These are phyloP conservation scores for Solanum lycopersicoides DNA, from an alignment of 257 asterid species.

Conservation along the genomic window DNA sequence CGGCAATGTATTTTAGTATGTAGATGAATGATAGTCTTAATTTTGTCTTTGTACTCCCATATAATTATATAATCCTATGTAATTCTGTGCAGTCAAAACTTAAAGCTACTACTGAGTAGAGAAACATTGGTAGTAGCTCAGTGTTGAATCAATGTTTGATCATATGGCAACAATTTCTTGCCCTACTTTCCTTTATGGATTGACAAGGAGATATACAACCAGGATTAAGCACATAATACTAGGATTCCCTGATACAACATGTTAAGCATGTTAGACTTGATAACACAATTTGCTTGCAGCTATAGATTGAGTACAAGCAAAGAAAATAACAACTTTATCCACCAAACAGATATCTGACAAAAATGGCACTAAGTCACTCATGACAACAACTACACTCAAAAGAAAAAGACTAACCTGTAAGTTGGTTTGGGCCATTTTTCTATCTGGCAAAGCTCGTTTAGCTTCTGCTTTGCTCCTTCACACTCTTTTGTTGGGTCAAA, in stretches of 20 bases:
- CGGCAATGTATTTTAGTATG: neutral
- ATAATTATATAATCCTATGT: neutral
- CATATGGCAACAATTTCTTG: neutral
- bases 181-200: neutral
- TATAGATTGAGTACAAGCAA: neutral
- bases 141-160: neutral
- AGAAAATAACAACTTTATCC: neutral
- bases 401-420: conserved; percentile 38
- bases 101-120: neutral
- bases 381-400: neutral
- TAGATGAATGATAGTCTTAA: neutral
- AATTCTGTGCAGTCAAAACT: neutral
- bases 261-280: neutral
- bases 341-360: neutral
- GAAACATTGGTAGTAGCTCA: neutral
- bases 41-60: neutral
- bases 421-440: conserved; percentile 68
- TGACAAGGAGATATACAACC: neutral
- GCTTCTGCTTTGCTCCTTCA: conserved; percentile 54
- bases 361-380: neutral
- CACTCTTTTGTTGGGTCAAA: conserved; percentile 31
- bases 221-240: neutral
- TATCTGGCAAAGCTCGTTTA: conserved; percentile 56
- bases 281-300: neutral
- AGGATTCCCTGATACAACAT: neutral